Percentiles rank a stretch among this genome's conserved stretches.
phyloP scores from a whole-genome alignment of 768 basidiomycete genomes.

The Phanerochaete sordida region DNA sequence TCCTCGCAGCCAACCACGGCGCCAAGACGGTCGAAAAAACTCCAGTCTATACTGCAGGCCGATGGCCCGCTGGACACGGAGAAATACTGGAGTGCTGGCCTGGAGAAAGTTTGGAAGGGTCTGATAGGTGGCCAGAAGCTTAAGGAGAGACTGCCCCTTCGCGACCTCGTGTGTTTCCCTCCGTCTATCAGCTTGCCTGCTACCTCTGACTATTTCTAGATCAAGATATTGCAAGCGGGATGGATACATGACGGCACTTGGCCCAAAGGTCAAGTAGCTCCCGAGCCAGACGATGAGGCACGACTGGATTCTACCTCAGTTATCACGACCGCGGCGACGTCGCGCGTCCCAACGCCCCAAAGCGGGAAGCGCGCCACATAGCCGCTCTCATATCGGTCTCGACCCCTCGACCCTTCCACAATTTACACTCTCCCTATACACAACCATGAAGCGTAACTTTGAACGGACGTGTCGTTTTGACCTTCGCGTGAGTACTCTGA shows the following conservation, averaged over 20 bases:
- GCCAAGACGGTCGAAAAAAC: slow-evolving; percentile 30
- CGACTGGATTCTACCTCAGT: background rate
- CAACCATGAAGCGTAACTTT: too few relatives aligned
- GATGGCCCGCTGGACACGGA: slow-evolving; percentile 49
- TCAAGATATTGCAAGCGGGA: slow-evolving; percentile 68
- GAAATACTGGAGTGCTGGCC: slow-evolving; percentile 50
- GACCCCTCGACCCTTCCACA: too few relatives aligned
- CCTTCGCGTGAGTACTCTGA: too few relatives aligned
- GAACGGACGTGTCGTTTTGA: too few relatives aligned
- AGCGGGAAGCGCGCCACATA: too few relatives aligned
- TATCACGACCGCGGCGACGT: background rate
- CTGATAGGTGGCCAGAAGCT: slow-evolving; percentile 56
- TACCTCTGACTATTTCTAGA: slow-evolving; percentile 36
- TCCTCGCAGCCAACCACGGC: slow-evolving; percentile 8
- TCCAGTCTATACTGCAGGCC: slow-evolving; percentile 40
- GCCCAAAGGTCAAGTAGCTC: slow-evolving; percentile 60
- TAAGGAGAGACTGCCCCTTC: slow-evolving; percentile 59
- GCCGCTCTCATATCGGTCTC: too few relatives aligned
- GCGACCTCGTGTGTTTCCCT: slow-evolving; percentile 10
- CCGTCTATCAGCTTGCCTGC: background rate
- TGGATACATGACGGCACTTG: slow-evolving; percentile 79
- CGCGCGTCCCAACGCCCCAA: background rate
- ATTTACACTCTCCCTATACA: too few relatives aligned
- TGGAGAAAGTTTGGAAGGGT: slow-evolving; percentile 62
- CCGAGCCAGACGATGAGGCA: slow-evolving; percentile 56